Percentiles rank a stretch among this genome's conserved stretches.
These are phyloP conservation scores for Saitoella complicata DNA, from an alignment of 805 yeast species.

Conservation along the genomic window DNA sequence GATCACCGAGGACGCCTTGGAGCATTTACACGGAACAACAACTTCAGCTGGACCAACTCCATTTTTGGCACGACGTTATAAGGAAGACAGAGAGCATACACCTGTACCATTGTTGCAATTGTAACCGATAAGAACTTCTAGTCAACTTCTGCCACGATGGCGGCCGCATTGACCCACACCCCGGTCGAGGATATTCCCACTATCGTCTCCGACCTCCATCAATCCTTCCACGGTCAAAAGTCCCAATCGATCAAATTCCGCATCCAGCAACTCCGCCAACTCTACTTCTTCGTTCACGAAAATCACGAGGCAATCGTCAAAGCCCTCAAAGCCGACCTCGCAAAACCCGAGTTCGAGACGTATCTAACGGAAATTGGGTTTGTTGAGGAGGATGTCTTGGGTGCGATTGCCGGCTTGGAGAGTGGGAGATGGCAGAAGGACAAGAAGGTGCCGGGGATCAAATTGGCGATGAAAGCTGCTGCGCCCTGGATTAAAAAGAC, in stretches of 20 bases:
- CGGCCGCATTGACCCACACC: slow-evolving; percentile 21
- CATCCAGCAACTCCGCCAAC: slow-evolving; percentile 44
- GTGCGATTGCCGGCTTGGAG: slow-evolving; percentile 41
- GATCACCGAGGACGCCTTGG: not conserved
- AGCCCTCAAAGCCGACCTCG: slow-evolving; percentile 52
- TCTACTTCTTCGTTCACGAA: slow-evolving; percentile 49
- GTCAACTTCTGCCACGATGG: not conserved
- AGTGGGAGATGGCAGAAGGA: slow-evolving; percentile 33
- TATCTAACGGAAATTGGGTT: slow-evolving; percentile 39
- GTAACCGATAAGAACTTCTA: too few species aligned
- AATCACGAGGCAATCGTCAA: slow-evolving; percentile 35
- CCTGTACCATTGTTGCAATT: too few species aligned
- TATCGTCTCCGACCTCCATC: slow-evolving; percentile 28
- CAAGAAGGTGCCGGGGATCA: too few species aligned
- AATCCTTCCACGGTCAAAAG: slow-evolving; percentile 30
- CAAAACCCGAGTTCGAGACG: slow-evolving; percentile 49
- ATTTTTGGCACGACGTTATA: too few species aligned
- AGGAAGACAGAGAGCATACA: too few species aligned
- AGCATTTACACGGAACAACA: too few species aligned
- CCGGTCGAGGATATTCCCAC: slow-evolving; percentile 32
- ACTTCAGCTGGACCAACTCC: not conserved
- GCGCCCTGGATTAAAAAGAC: slow-evolving; percentile 14
- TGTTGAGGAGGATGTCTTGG: slow-evolving; percentile 37
- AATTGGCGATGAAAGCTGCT: slow-evolving; percentile 23
- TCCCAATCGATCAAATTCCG: slow-evolving; percentile 39